phyloP scores from a whole-genome alignment of 2,329 filamentous ascomycete species.

The Cladosporium sp. region DNA sequence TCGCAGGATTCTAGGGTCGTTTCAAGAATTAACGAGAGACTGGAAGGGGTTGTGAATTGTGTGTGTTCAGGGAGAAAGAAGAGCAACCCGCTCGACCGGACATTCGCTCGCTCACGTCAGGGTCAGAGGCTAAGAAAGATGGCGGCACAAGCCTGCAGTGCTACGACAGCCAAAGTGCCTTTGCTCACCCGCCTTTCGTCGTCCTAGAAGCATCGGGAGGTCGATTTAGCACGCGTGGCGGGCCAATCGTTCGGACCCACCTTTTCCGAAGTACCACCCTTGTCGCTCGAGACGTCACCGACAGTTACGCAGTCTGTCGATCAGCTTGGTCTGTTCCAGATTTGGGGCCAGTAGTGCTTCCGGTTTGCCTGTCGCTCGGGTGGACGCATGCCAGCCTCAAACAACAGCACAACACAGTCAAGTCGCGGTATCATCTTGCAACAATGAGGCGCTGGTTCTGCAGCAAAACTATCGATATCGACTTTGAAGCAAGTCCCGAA shows the following conservation, averaged over 20 bases:
- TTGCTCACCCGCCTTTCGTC: background rate
- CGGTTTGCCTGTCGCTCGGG: too few relatives aligned
- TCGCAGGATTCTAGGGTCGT: background rate
- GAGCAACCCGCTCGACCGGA: background rate
- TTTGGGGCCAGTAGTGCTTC: background rate
- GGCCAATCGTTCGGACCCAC: slow-evolving; percentile 11
- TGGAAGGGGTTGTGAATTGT: background rate
- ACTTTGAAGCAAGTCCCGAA: background rate
- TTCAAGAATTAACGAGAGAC: background rate
- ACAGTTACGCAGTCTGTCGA: background rate
- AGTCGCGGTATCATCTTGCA: background rate
- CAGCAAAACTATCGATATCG: slow-evolving; percentile 6
- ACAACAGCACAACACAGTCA: background rate
- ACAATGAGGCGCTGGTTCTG: background rate
- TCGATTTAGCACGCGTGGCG: slow-evolving; percentile 9
- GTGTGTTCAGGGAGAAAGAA: background rate
- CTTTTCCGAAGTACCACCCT: background rate
- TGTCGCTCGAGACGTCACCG: slow-evolving; percentile 8
- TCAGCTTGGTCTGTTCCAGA: slow-evolving; percentile 2
- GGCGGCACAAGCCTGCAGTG: slow-evolving; percentile 5
- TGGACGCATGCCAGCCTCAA: too few relatives aligned
- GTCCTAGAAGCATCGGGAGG: slow-evolving; percentile 3
- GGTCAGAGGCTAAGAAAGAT: background rate
- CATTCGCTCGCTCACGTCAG: background rate
- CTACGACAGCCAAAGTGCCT: slow-evolving; percentile 4